Evolutionary conservation across 441 rosid genomes (phyloP), one percentile per base, ranked within the genome.

Genomic region (Pelargonium australe): DNA sequence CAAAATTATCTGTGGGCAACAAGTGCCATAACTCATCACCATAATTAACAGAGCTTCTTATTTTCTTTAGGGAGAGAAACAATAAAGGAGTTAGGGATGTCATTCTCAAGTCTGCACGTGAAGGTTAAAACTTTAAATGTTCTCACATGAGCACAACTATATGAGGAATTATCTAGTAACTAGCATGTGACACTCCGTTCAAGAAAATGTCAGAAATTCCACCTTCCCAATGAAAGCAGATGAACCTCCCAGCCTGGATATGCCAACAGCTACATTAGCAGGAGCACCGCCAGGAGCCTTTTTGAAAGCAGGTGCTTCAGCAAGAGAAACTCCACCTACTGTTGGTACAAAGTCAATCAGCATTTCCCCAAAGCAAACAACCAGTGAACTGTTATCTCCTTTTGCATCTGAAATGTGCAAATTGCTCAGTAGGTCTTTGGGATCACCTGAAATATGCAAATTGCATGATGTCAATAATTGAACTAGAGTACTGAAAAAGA

Each of bases 281-380:
- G 99, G 99, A 76, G 99, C 99, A 47, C 99, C 99, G 6, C 99
- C 99, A 40, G 99, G 88, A 79, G 99, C 96, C 85, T 89, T 92
- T 89, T 86, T 86, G 84, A 95, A 95, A 72, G 95, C 95, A 14
- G 96, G 95, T 75, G 98, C 98, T 81, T 92, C 98, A 34, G 98
- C 98, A 2, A 95, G 87, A 43, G 99, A 95, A 69, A 95, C 96
- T 64, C 95, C 97, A 13, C 73, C 83, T 45, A 90, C 93, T 5
- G 96, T 87, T 13, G 99, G 97, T 13, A 95, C 98, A 77, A 95
- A 92, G 79, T 95, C 99, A 0, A 95, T 95, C 85, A 95, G 80
- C 95, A 95, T 86, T 73, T 95, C 98, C 66, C 99, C 99, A 37
- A 95, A 95, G 71, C 95, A 90, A 41, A 95, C 89, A 64, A 95